Conservation (phyloP, 345 rosid species). For the Sonneratia alba region DNA sequence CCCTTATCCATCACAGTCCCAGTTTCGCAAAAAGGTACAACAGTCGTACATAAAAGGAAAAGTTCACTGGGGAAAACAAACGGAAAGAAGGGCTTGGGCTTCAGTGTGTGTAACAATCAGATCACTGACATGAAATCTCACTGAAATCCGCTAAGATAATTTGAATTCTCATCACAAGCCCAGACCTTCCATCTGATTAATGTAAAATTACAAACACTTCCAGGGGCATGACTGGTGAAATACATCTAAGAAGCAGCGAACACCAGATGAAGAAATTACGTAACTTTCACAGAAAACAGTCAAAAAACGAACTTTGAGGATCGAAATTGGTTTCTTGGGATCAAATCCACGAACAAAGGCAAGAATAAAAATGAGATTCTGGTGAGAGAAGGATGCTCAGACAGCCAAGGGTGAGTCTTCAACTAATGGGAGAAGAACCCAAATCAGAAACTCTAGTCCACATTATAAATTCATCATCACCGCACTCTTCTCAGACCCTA, state of each 20-base stretch:
- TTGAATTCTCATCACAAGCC: slow-evolving; percentile 74
- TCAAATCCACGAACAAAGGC: neutral
- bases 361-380: neutral
- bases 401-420: slow-evolving; percentile 99
- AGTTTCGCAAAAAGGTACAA: neutral
- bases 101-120: slow-evolving; percentile 99
- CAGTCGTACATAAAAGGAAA: too few relatives aligned
- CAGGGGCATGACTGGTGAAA: neutral
- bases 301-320: neutral
- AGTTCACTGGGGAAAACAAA: neutral
- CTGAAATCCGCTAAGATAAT: slow-evolving; percentile 99
- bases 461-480: slow-evolving; percentile 53
- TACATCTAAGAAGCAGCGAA: neutral
- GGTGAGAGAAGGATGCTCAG: slow-evolving; percentile 48
- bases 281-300: neutral
- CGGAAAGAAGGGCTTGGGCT: slow-evolving; percentile 18
- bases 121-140: slow-evolving; percentile 73
- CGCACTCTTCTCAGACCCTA: slow-evolving; percentile 16
- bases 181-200: neutral
- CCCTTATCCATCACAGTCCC: neutral
- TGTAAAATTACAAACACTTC: neutral
- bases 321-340: neutral
- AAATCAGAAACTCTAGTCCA: slow-evolving; percentile 99
- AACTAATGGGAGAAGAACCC: slow-evolving; percentile 45
- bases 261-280: neutral